phyloP scores from a whole-genome alignment of 2,329 filamentous ascomycete species.

The Fusarium siculi region DNA sequence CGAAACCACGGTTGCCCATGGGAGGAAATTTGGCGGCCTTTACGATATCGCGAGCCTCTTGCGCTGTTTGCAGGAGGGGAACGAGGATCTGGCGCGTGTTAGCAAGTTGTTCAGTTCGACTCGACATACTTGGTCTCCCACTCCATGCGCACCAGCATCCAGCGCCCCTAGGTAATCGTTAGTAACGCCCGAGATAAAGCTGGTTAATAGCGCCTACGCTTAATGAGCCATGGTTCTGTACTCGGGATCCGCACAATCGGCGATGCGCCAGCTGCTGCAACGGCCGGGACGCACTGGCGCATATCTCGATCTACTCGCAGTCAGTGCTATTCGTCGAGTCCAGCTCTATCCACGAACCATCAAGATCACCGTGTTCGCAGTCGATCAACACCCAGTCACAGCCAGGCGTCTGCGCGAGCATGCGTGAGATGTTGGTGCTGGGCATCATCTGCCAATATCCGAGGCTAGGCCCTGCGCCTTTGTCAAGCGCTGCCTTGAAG shows the following conservation, averaged over 20 bases:
- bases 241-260: conserved; percentile 18
- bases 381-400: conserved; percentile 15
- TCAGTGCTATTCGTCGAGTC: not conserved
- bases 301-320: conserved; percentile 1
- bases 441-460: conserved; percentile 23
- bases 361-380: conserved; percentile 16
- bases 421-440: conserved; percentile 12
- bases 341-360: not conserved
- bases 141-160: conserved; percentile 15
- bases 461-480: not conserved
- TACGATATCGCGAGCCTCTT: conserved; percentile 12
- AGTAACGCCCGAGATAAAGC: not conserved
- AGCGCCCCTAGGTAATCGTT: not conserved
- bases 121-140: not conserved
- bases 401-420: conserved; percentile 14
- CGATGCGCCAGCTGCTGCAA: conserved; percentile 20
- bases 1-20: conserved; percentile 13
- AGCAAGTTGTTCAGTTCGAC: accelerated
- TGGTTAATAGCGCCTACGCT: not conserved
- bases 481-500: conserved; percentile 9
- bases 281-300: conserved; percentile 13
- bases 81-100: not conserved
- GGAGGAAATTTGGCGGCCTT: conserved; percentile 14
- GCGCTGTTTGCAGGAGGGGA: conserved; percentile 3
- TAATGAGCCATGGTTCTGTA: conserved; percentile 19